Percentiles rank a stretch among this genome's conserved stretches.
phyloP scores from a whole-genome alignment of 768 basidiomycete species.

The Tulasnella sp. region DNA sequence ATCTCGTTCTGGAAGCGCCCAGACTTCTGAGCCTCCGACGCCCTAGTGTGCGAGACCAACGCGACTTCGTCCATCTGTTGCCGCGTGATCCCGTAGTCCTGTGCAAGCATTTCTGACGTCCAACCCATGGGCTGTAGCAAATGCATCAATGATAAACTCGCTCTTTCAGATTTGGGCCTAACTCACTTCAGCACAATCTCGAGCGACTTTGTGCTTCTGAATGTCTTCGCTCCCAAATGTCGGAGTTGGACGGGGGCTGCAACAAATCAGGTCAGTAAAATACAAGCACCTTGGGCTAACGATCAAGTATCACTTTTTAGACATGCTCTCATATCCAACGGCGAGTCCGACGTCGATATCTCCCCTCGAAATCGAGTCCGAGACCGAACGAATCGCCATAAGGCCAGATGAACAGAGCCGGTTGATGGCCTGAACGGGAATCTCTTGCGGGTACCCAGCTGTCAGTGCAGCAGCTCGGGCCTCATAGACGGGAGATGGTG shows the following conservation, averaged over 20 bases:
- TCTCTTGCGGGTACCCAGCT: slow-evolving; percentile 80
- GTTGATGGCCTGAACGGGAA: slow-evolving; percentile 89
- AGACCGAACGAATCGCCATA: slow-evolving; percentile 86
- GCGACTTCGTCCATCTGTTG: slow-evolving; percentile 87
- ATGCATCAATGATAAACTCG: not conserved
- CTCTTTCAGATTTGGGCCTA: not conserved
- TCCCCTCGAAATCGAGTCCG: slow-evolving; percentile 77
- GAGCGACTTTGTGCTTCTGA: slow-evolving; percentile 52
- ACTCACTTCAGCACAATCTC: slow-evolving; percentile 69
- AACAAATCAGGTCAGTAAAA: not conserved
- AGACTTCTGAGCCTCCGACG: slow-evolving; percentile 49
- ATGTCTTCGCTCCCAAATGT: slow-evolving; percentile 48
- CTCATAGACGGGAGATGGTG: slow-evolving; percentile 74
- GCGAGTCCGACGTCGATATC: slow-evolving; percentile 87
- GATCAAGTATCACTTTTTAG: slow-evolving; percentile 55
- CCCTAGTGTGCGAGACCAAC: slow-evolving; percentile 70
- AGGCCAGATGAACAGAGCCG: slow-evolving; percentile 91
- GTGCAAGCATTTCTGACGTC: slow-evolving; percentile 48
- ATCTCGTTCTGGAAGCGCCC: slow-evolving; percentile 87
- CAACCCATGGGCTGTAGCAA: slow-evolving; percentile 70
- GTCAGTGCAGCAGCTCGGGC: slow-evolving; percentile 84
- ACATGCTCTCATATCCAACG: slow-evolving; percentile 79
- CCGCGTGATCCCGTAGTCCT: slow-evolving; percentile 56
- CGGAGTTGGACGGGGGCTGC: slow-evolving; percentile 71
- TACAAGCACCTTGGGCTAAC: not conserved